Evolutionary conservation across 768 basidiomycete genomes (phyloP).

Genomic region (Fomitopsis serialis): DNA sequence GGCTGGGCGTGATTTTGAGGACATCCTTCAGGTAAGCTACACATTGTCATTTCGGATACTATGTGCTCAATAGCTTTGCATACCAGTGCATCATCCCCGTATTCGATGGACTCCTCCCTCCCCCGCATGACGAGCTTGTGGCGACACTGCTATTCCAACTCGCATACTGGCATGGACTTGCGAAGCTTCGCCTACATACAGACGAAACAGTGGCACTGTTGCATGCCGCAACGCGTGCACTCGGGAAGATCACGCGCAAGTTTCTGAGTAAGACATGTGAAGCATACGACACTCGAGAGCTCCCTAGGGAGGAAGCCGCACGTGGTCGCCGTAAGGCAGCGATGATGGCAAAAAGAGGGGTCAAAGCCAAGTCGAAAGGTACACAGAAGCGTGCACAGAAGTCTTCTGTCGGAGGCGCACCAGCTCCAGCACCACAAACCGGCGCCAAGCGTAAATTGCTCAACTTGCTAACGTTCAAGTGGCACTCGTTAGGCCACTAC

Average conservation of each 20-base stretch:
- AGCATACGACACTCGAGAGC: constrained; percentile 23
- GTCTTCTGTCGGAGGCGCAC: too few relatives aligned
- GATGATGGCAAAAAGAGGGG: too few relatives aligned
- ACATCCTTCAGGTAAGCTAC: constrained; percentile 21
- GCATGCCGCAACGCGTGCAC: constrained; percentile 7
- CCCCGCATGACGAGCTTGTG: constrained; percentile 17
- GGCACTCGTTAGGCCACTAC: too few relatives aligned
- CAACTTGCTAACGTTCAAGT: too few relatives aligned
- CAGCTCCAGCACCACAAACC: too few relatives aligned
- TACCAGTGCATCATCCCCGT: constrained; percentile 29
- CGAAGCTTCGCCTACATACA: constrained; percentile 36
- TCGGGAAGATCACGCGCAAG: constrained; percentile 26
- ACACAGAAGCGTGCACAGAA: too few relatives aligned
- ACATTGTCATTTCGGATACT: too few relatives aligned
- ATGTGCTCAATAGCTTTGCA: too few relatives aligned
- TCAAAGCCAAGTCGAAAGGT: too few relatives aligned
- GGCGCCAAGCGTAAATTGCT: too few relatives aligned
- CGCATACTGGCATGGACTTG: constrained; percentile 32
- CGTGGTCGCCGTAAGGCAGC: too few relatives aligned
- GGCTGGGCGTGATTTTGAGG: constrained; percentile 24
- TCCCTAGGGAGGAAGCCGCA: too few relatives aligned
- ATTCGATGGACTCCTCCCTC: constrained; percentile 27
- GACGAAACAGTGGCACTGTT: constrained; percentile 25
- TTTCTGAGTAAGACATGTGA: constrained; percentile 22
- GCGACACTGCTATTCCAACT: constrained; percentile 28